Conservation (phyloP, 768 basidiomycete species). For the Termitomyces sp. region DNA sequence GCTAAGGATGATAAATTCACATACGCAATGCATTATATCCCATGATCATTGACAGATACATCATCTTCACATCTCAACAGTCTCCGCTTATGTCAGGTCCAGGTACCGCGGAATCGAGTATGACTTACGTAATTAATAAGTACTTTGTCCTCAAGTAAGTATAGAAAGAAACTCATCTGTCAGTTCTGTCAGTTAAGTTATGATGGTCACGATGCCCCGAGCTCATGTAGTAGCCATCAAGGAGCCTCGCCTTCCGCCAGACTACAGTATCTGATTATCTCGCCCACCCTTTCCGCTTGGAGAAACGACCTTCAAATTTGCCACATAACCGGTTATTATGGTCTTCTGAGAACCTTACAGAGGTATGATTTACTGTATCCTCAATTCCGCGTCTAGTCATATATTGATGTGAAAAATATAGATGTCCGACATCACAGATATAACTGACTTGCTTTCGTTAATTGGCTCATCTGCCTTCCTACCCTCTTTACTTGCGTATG, state of each 20-base stretch:
- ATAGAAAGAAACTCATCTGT: not conserved
- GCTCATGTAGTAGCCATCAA: not conserved
- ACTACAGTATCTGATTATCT: not conserved
- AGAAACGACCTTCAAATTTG: not conserved
- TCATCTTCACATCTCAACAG: not conserved
- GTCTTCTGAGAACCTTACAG: not conserved
- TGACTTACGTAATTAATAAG: constrained; percentile 1
- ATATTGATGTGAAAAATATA: not conserved
- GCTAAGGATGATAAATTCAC: constrained; percentile 4
- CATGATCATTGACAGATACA: not conserved
- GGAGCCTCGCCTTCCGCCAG: not conserved
- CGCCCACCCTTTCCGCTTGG: not conserved
- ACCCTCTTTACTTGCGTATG: constrained; percentile 39
- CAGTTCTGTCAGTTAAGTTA: not conserved
- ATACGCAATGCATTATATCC: not conserved
- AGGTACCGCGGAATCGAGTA: constrained; percentile 1
- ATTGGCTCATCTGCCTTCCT: constrained; percentile 43
- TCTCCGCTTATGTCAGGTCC: not conserved
- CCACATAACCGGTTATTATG: not conserved
- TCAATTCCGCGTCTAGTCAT: not conserved
- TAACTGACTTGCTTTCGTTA: constrained; percentile 23
- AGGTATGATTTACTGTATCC: not conserved
- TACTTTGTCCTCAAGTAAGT: not conserved
- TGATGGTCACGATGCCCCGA: not conserved
- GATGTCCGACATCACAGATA: constrained; percentile 12